Evolutionary conservation across 1,284 basidiomycete genomes (phyloP), one percentile per base, ranked within the genome.

Genomic region (Ceratorhiza oryzae-sativae): DNA sequence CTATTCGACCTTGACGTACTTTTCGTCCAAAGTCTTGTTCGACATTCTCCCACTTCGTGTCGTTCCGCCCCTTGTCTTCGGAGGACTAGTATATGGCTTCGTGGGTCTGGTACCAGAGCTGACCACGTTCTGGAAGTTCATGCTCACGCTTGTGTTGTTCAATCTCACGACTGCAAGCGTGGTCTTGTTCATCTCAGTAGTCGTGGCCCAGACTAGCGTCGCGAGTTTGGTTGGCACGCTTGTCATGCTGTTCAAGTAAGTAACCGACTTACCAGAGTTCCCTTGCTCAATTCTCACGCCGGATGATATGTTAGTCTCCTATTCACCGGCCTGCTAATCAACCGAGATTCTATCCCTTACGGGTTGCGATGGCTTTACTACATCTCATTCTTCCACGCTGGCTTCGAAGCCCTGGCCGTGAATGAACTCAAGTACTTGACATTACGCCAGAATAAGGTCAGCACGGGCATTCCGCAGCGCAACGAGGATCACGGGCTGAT

Each of bases 321-420:
- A 72, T 99, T 98, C 81, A 96, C 96, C 4, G 97, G 97, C 3
- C 82, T 98, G 72, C 84, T 98, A 71, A 95, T 99, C 83, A 99
- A 98, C 81, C 89, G 95, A 59, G 92, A 96, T 76, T 90, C 91
- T 27, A 88, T 98, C 12, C 86, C 88, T 0, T 83, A 84, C 0
- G 85, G 83, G 45, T 83, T 97, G 59, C 88, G 87, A 72, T 97
- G 94, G 93, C 83, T 98, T 75, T 92, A 94, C 78, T 94, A 92
- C 0, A 79, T 94, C 13, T 97, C 94, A 2, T 98, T 98, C 86
- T 98, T 97, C 90, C 97, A 98, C 81, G 96, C 97, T n/a, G 97
- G 93, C 0, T 98, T 95, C 78, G 97, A 99, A 82, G 95, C 93
- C 0, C 86, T 99, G 32, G 90, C 95, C 27, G 95, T 98, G 73